phyloP scores from a whole-genome alignment of 1,284 basidiomycete genomes.

The Rhodotorula glutinis region DNA sequence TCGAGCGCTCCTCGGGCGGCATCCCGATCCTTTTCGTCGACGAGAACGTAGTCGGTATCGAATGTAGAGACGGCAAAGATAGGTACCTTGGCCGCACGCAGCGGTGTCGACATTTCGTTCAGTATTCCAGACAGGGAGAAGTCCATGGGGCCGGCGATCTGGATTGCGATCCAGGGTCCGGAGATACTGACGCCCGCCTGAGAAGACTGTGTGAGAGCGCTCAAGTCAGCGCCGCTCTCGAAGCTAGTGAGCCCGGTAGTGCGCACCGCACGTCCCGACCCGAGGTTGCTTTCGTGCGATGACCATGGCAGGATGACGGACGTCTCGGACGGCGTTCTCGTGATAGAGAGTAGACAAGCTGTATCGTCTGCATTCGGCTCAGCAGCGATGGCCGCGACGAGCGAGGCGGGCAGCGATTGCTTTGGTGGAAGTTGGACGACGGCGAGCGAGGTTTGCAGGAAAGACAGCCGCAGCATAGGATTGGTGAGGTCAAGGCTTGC shows the following conservation, averaged over 20 bases:
- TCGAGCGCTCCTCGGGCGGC: conserved; percentile 16
- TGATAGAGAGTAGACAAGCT: conserved; percentile 14
- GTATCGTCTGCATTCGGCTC: not conserved
- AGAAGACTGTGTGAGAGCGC: not conserved
- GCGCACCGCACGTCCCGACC: not conserved
- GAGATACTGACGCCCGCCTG: not conserved
- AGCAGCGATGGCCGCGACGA: conserved; percentile 8
- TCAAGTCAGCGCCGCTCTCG: not conserved
- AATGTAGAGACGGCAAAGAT: conserved; percentile 41
- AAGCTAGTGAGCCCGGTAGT: too few species aligned
- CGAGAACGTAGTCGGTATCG: conserved; percentile 41
- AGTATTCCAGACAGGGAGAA: conserved; percentile 39
- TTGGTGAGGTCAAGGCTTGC: conserved; percentile 15
- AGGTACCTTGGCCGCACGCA: conserved; percentile 33
- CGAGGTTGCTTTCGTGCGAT: not conserved
- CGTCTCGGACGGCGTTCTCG: conserved; percentile 16
- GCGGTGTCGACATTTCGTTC: conserved; percentile 25
- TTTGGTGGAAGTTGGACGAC: conserved; percentile 16
- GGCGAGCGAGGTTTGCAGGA: conserved; percentile 8
- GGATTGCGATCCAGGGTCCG: conserved; percentile 12
- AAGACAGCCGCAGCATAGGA: conserved; percentile 22
- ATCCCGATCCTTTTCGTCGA: conserved; percentile 21
- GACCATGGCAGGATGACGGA: conserved; percentile 21
- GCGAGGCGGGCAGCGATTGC: not conserved
- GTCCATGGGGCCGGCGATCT: conserved; percentile 38